Base-by-base conservation (phyloP, 192 early-diverging fungal species). In the Coemansia sp. region DNA sequence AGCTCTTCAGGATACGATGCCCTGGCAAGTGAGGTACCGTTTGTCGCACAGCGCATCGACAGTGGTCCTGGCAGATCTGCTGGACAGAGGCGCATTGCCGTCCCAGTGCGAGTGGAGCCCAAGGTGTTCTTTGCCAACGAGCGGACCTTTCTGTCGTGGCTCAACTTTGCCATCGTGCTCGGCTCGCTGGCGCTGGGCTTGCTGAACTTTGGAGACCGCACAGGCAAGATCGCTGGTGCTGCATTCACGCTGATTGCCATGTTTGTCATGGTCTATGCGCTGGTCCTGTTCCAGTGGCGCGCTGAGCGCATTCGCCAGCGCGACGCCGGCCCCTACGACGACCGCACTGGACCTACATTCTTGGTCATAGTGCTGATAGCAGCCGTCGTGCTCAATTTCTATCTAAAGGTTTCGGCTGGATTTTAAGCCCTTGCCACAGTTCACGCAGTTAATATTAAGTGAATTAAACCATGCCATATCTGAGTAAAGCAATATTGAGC, bases 101-200 rank as follows among this genome's bases (percentile, higher is more conserved):
- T 90, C 8, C 90, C 90, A 0, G 83, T 89, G 34, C 85, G 90
- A 7, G 85, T 93, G n/a, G 91, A 94, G 42, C 93, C 93, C 61
- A 97, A 97, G 65, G 91, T 95, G 12, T 95, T 94, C 72, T 95
- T 97, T 76, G 94, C 94, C 34, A 97, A 97, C 70, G 94, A 96
- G 78, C 86, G 94, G 20, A 96, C 94, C 1, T 94, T 95, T 60
- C 78, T 95, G 41, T 89, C 93, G 4, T 96, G 93, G 93, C 83
- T 94, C 41, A 90, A 92, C 68, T 93, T 94, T 75, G 85, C 90
- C 8, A 88, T 90, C 36, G 83, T 93, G 12, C 72, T 93, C 38
- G 90, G 89, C 12, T 88, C 88, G 21, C 79, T 93, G 23, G 89
- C 88, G n/a, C 84, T 93, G 39, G 89, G 90, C 1, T 66, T 93